A percentile compares a stretch with the other conserved stretches of the same genome.
Evolutionary conservation across 2,329 filamentous ascomycete species (phyloP).

Genomic region (Arthrinium phaeospermum): DNA sequence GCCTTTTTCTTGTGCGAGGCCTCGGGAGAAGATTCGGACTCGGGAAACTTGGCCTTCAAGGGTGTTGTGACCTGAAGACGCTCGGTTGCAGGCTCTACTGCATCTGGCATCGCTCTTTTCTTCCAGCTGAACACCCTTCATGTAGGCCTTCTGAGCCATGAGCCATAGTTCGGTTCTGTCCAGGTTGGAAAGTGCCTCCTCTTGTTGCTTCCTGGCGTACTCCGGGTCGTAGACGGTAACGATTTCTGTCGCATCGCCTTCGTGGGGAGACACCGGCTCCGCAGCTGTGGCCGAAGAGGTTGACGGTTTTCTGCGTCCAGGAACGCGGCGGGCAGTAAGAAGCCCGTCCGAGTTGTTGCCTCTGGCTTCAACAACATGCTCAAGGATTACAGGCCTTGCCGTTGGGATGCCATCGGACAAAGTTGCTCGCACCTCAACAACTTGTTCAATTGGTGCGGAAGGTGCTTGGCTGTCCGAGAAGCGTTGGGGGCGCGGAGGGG

Average conservation of each 20-base stretch:
- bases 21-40: constrained; percentile 34
- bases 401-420: constrained; percentile 70
- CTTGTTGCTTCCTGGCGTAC: constrained; percentile 76
- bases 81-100: constrained; percentile 43
- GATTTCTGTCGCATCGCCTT: constrained; percentile 67
- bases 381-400: constrained; percentile 59
- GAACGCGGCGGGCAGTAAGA: constrained; percentile 37
- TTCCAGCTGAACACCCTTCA: constrained; percentile 68
- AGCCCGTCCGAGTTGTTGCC: constrained; percentile 36
- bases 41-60: constrained; percentile 31
- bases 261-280: constrained; percentile 49
- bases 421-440: constrained; percentile 65
- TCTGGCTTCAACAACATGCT: constrained; percentile 44
- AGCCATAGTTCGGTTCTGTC: constrained; percentile 90
- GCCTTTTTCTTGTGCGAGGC: constrained; percentile 66
- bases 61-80: constrained; percentile 42
- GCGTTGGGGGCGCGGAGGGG: constrained; percentile 44
- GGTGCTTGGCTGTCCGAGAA: constrained; percentile 44
- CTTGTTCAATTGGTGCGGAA: constrained; percentile 65
- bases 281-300: constrained; percentile 39
- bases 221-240: constrained; percentile 74
- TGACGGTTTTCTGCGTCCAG: constrained; percentile 34
- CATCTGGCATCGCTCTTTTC: constrained; percentile 45
- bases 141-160: constrained; percentile 78
- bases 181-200: constrained; percentile 73